A percentile compares a stretch with the other conserved stretches of the same genome.
Conservation (phyloP, 345 rosid species). For the Eucalyptus lansdowneana region DNA sequence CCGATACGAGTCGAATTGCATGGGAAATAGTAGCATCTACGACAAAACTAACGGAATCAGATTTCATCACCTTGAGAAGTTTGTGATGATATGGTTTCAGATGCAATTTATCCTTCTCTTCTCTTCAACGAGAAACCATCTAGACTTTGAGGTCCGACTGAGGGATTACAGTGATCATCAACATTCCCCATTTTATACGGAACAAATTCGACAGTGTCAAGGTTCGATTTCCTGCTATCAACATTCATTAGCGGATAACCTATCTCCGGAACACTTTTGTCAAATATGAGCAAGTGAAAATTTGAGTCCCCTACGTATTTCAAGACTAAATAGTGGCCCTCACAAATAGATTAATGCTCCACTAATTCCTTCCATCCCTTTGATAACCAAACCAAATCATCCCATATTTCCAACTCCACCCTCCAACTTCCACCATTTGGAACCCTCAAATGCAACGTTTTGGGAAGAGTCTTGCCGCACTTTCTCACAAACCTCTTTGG, state of each 20-base stretch:
- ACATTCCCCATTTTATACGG: not conserved
- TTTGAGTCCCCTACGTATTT: not conserved
- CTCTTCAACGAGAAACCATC: not conserved
- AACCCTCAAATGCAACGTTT: not conserved
- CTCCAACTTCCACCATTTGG: not conserved
- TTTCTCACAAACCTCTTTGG: not conserved
- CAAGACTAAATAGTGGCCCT: not conserved
- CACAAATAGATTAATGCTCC: not conserved
- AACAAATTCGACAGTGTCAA: too few species aligned
- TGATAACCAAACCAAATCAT: not conserved
- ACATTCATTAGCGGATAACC: not conserved
- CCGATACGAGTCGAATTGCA: not conserved
- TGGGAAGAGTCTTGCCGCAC: not conserved
- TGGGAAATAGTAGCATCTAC: not conserved
- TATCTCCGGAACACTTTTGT: not conserved
- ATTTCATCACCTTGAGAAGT: not conserved
- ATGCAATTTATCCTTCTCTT: not conserved
- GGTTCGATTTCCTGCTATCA: not conserved
- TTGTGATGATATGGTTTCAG: not conserved
- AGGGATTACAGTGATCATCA: too few species aligned
- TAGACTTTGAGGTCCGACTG: not conserved
- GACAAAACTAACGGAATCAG: not conserved
- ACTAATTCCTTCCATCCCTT: not conserved
- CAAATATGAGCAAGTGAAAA: not conserved
- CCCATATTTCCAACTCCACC: not conserved